Percentiles rank a stretch among this genome's conserved stretches.
Conservation (phyloP, 768 basidiomycete genomes). For the Mycena rebaudengoi region DNA sequence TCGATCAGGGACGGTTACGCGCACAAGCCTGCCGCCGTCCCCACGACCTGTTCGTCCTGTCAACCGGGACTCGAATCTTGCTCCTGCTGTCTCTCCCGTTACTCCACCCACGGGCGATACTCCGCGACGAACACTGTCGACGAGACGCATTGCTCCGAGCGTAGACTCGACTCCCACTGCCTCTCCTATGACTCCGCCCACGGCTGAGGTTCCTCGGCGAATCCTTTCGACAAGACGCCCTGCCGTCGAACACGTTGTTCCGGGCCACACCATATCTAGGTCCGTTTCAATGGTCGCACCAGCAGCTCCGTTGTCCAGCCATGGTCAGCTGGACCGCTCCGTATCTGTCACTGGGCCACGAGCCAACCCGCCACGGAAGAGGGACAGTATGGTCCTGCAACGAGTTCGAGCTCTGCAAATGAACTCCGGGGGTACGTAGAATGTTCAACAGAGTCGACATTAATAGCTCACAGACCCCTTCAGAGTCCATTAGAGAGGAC, state of each 20-base stretch:
- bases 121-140: too few relatives aligned
- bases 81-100: too few relatives aligned
- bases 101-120: too few relatives aligned
- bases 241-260: conserved; percentile 6
- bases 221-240: conserved; percentile 1
- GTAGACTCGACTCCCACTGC: conserved; percentile 7
- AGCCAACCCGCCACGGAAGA: conserved; percentile 7
- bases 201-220: background rate
- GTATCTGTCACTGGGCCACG: conserved; percentile 9
- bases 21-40: conserved; percentile 23
- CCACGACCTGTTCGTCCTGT: conserved; percentile 22
- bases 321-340: conserved; percentile 8
- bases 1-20: conserved; percentile 22
- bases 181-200: conserved; percentile 4
- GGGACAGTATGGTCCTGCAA: conserved; percentile 28
- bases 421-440: conserved; percentile 1
- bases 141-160: too few relatives aligned
- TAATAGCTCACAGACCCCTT: background rate
- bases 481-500: conserved; percentile 21
- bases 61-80: too few relatives aligned
- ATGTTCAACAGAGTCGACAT: background rate
- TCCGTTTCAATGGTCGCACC: conserved; percentile 18
- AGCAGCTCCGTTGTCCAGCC: background rate
- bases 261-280: background rate
- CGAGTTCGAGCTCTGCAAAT: conserved; percentile 21